Percentiles rank a stretch among this genome's conserved stretches.
These are phyloP conservation scores for Periconia sp. DNA, from an alignment of 2,329 filamentous ascomycete species.

Conservation along the genomic window DNA sequence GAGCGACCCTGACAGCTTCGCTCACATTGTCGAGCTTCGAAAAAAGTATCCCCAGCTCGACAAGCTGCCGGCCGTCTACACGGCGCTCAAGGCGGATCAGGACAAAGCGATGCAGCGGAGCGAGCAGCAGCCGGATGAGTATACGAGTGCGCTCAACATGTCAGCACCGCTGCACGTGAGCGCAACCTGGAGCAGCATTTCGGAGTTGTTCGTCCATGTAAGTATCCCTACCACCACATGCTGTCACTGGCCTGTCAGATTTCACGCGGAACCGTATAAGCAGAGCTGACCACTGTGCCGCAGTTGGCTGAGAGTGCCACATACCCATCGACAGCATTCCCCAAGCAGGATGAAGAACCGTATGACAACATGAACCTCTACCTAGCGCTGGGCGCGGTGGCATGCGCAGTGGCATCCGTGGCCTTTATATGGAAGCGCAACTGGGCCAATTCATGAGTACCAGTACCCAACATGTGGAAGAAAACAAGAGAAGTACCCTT, in stretches of 20 bases:
- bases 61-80: slow-evolving; percentile 87
- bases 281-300: slow-evolving; percentile 17
- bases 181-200: slow-evolving; percentile 90
- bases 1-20: slow-evolving; percentile 92
- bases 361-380: slow-evolving; percentile 84
- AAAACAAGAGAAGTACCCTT: background rate
- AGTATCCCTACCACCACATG: slow-evolving; percentile 15
- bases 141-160: slow-evolving; percentile 84
- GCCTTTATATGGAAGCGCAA: slow-evolving; percentile 62
- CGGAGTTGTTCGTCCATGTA: slow-evolving; percentile 82
- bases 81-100: slow-evolving; percentile 89
- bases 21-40: slow-evolving; percentile 82
- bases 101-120: slow-evolving; percentile 96
- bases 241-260: background rate
- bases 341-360: slow-evolving; percentile 83
- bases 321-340: slow-evolving; percentile 84
- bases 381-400: slow-evolving; percentile 74
- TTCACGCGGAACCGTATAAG: background rate
- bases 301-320: slow-evolving; percentile 85
- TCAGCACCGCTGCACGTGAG: slow-evolving; percentile 90
- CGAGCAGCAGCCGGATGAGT: slow-evolving; percentile 85
- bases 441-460: slow-evolving; percentile 10
- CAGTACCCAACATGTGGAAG: background rate
- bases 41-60: slow-evolving; percentile 80
- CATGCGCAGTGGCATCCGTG: slow-evolving; percentile 60